phyloP scores from a whole-genome alignment of 352 stramenopile genomes.

The Globisporangium uncinulatum region DNA sequence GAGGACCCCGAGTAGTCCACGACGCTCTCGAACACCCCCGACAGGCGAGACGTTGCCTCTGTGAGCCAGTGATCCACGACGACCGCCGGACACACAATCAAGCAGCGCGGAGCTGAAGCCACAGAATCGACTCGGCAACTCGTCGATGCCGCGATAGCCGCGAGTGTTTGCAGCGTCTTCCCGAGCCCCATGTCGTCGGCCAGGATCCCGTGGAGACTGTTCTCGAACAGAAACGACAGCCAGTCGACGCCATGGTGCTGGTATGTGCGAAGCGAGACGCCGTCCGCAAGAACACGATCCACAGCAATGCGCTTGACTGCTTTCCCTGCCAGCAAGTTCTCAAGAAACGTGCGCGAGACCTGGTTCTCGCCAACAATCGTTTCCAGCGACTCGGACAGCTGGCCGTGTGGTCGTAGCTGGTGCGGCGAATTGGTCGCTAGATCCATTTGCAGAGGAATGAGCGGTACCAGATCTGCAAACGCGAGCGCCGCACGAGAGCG shows the following conservation, averaged over 20 bases:
- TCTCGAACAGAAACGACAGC: slow-evolving; percentile 61
- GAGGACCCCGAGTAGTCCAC: slow-evolving; percentile 74
- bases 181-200: slow-evolving; percentile 89
- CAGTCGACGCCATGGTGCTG: slow-evolving; percentile 79
- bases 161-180: slow-evolving; percentile 95
- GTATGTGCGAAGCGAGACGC: slow-evolving; percentile 49
- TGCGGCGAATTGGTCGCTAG: slow-evolving; percentile 10
- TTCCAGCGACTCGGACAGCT: slow-evolving; percentile 10
- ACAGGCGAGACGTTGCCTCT: slow-evolving; percentile 88
- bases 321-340: slow-evolving; percentile 54
- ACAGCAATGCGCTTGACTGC: slow-evolving; percentile 40
- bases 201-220: slow-evolving; percentile 75
- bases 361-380: slow-evolving; percentile 37
- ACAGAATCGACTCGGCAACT: slow-evolving; percentile 15
- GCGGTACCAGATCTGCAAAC: slow-evolving; percentile 66
- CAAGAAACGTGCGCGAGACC: slow-evolving; percentile 60
- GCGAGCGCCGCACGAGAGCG: slow-evolving; percentile 42
- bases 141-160: slow-evolving; percentile 65
- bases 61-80: slow-evolving; percentile 94
- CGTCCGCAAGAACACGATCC: slow-evolving; percentile 18
- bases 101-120: slow-evolving; percentile 9
- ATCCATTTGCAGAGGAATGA: slow-evolving; percentile 77
- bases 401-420: slow-evolving; percentile 1
- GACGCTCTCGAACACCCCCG: slow-evolving; percentile 43
- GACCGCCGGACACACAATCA: slow-evolving; percentile 94